Base-by-base conservation (phyloP, 352 stramenopile genomes). In the Phytophthora idaei region DNA sequence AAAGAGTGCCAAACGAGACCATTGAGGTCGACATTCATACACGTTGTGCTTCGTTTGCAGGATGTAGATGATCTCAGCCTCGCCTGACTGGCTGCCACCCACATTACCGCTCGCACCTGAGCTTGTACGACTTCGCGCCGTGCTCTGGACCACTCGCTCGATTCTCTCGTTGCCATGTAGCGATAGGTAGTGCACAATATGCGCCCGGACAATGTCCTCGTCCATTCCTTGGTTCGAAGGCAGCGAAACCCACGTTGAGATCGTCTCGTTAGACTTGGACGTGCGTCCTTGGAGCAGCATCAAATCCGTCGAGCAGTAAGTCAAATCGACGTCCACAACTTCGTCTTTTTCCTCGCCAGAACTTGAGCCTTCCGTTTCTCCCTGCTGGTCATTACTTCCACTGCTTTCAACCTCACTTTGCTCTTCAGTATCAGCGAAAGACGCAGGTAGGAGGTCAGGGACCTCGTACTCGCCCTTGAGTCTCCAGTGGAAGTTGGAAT, bases 21-120 rank as follows among this genome's bases (percentile, higher is more conserved):
- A 96, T 59, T 94, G 87, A 0, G 88, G 85, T 12, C 87, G 82
- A 39, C 88, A 96, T 65, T 96, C 88, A 64, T 96, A 96, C 58
- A 94, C 85, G 32, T 92, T 67, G 57, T 93, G 87, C 21, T 80
- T 77, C 4, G 87, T 95, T 71, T 94, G 85, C 36, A 95, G 47
- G 6, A 95, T 73, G 56, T 92, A 95, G n/a, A 94, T 86, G 15
- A 90, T 77, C 36, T 90, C 78, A n/a, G 75, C 73, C 6, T 86
- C 77, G 5, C 59, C 64, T 8, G 77, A 53, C 14, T 74, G 61
- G 6, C 46, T 61, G 25, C 63, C 59, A 61, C 62, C 46, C 10
- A 60, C 21, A 69, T 37, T 57, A 42, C 54, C 49, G 21, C 67
- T 50, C 8, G 41, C 37, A 31, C 42, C 63, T 42, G 41, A 41